Evolutionary conservation across 345 rosid species (phyloP).

Genomic region (Hibiscus syriacus): DNA sequence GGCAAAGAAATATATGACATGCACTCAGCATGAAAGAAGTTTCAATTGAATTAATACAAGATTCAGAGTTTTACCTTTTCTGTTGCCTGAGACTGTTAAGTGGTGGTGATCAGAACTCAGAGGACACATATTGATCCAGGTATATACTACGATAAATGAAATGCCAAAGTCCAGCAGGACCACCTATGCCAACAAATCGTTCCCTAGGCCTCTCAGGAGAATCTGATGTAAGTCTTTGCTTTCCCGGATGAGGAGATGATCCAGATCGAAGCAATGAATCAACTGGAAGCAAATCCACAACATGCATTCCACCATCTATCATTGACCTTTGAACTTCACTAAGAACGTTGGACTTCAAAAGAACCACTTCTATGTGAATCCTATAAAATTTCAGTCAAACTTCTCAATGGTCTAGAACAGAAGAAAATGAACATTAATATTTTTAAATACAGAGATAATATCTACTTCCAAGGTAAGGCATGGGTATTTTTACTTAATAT

Average conservation of each 20-base stretch:
- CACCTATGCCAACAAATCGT: slow-evolving; percentile 62
- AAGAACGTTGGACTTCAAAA: slow-evolving; percentile 80
- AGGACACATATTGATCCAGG: slow-evolving; percentile 87
- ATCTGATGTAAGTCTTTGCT: slow-evolving; percentile 31
- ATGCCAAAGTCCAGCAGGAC: slow-evolving; percentile 96
- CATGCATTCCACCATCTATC: slow-evolving; percentile 86
- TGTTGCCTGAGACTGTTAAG: slow-evolving; percentile 62
- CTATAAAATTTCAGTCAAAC: slow-evolving; percentile 30
- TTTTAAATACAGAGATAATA: not conserved
- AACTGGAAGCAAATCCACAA: slow-evolving; percentile 74
- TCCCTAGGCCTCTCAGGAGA: slow-evolving; percentile 46
- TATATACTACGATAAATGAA: slow-evolving; percentile 89
- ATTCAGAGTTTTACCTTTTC: slow-evolving; percentile 48
- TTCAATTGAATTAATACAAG: not conserved
- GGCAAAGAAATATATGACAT: not conserved
- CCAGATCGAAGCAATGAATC: slow-evolving; percentile 51
- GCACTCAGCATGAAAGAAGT: not conserved
- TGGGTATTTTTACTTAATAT: not conserved
- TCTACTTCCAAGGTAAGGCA: not conserved
- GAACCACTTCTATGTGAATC: slow-evolving; percentile 68
- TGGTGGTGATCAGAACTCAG: slow-evolving; percentile 87
- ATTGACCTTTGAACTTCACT: slow-evolving; percentile 81
- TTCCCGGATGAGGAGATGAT: slow-evolving; percentile 38
- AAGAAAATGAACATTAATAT: not conserved
- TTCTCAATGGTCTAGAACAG: not conserved